These are phyloP conservation scores for Talaromyces proteolyticus DNA, from an alignment of 495 filamentous ascomycete genomes.

Conservation along the genomic window DNA sequence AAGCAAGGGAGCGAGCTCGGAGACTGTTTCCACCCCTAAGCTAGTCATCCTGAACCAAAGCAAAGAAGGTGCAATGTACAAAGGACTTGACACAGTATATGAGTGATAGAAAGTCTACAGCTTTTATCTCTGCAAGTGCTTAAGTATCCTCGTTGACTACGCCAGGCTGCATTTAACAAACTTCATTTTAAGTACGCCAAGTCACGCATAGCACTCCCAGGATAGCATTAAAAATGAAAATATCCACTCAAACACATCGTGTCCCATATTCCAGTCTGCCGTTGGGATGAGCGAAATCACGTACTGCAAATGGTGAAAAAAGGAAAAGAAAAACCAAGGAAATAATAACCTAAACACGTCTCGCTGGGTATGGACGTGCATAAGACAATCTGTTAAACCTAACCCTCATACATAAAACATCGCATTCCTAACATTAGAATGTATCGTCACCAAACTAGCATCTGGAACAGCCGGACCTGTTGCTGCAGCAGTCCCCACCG, in stretches of 20 bases:
- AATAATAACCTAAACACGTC: background rate
- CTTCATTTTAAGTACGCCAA: background rate
- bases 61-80: background rate
- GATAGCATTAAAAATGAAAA: background rate
- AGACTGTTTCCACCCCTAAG: background rate
- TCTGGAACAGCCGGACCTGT: background rate
- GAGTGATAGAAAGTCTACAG: background rate
- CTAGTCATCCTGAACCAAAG: background rate
- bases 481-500: background rate
- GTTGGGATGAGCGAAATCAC: no score
- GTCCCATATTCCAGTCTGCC: background rate
- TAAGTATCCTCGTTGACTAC: background rate
- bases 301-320: background rate
- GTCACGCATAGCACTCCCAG: background rate
- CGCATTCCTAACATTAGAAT: slow-evolving; percentile 36
- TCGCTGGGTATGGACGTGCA: background rate
- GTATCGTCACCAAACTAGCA: slow-evolving; percentile 19
- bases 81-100: background rate
- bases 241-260: background rate
- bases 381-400: background rate
- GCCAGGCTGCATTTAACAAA: background rate
- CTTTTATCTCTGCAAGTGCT: background rate
- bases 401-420: slow-evolving; percentile 58
- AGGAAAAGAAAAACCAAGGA: no score
- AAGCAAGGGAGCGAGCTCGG: background rate